Conservation (phyloP, 331 rosid genomes). For the Quercus phellos region DNA sequence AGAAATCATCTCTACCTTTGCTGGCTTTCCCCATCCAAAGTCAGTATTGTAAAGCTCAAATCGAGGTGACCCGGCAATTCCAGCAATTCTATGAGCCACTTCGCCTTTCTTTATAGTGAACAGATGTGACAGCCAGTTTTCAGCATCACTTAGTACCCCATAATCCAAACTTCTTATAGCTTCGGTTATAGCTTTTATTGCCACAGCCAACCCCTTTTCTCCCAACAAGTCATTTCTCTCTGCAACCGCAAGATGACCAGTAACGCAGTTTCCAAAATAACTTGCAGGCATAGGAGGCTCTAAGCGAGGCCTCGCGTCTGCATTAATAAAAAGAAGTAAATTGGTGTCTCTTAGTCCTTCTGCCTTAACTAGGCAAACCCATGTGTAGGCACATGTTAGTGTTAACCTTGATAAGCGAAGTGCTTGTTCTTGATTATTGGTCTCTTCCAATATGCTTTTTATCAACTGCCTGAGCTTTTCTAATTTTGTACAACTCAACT, state of each 20-base stretch:
- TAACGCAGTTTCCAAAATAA: slow-evolving; percentile 42
- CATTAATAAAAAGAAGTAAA: not conserved
- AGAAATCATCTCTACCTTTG: slow-evolving; percentile 33
- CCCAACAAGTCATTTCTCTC: not conserved
- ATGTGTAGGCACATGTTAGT: slow-evolving; percentile 12
- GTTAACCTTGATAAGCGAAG: slow-evolving; percentile 28
- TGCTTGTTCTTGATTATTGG: not conserved
- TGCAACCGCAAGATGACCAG: not conserved
- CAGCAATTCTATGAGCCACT: not conserved
- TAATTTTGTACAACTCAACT: not conserved
- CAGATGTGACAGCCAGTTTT: not conserved
- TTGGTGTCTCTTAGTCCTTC: not conserved
- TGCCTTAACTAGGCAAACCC: slow-evolving; percentile 34
- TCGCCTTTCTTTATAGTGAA: not conserved
- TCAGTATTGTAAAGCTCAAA: slow-evolving; percentile 35
- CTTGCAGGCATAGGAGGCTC: slow-evolving; percentile 24
- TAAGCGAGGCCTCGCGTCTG: slow-evolving; percentile 34
- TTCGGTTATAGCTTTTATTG: slow-evolving; percentile 21
- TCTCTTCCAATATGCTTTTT: not conserved
- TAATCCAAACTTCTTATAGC: not conserved
- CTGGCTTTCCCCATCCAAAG: slow-evolving; percentile 50
- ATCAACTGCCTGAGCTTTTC: slow-evolving; percentile 10
- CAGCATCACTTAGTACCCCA: slow-evolving; percentile 15
- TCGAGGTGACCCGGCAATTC: slow-evolving; percentile 33
- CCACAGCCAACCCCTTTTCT: slow-evolving; percentile 16